phyloP scores from a whole-genome alignment of 1,139 yeast genomes.

The Geotrichum citri-aurantii region DNA sequence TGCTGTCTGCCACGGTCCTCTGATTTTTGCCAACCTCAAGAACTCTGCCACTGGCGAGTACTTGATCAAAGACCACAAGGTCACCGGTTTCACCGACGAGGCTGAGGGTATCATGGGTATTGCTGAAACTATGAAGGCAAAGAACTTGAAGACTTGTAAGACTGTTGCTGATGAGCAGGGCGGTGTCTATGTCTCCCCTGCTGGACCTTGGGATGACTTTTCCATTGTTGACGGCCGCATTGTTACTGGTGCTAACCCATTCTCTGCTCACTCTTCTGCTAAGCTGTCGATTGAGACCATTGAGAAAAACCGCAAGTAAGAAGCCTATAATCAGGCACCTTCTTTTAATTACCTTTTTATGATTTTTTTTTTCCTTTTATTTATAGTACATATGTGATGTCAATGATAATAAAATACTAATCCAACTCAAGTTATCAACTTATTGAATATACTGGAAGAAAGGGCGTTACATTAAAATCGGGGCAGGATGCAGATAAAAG shows the following conservation, averaged over 20 bases:
- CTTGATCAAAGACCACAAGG: conserved; percentile 47
- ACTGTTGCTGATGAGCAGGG: conserved; percentile 38
- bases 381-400: background rate
- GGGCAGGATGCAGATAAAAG: too few species aligned
- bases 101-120: conserved; percentile 41
- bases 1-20: conserved; percentile 67
- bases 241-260: conserved; percentile 61
- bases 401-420: background rate
- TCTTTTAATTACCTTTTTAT: background rate
- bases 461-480: too few species aligned
- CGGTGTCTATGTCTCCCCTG: conserved; percentile 40
- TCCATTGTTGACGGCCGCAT: conserved; percentile 49
- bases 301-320: background rate
- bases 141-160: conserved; percentile 39
- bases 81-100: conserved; percentile 56
- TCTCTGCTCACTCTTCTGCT: conserved; percentile 51
- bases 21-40: conserved; percentile 45
- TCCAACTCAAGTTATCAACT: too few species aligned
- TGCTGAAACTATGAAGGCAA: conserved; percentile 35
- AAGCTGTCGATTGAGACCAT: conserved; percentile 26
- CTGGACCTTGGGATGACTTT: conserved; percentile 50
- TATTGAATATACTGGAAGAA: too few species aligned
- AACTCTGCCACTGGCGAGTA: conserved; percentile 42
- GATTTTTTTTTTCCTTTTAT: background rate
- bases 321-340: too few species aligned